phyloP scores from a whole-genome alignment of 768 basidiomycete species.

The Lepiota venenata region DNA sequence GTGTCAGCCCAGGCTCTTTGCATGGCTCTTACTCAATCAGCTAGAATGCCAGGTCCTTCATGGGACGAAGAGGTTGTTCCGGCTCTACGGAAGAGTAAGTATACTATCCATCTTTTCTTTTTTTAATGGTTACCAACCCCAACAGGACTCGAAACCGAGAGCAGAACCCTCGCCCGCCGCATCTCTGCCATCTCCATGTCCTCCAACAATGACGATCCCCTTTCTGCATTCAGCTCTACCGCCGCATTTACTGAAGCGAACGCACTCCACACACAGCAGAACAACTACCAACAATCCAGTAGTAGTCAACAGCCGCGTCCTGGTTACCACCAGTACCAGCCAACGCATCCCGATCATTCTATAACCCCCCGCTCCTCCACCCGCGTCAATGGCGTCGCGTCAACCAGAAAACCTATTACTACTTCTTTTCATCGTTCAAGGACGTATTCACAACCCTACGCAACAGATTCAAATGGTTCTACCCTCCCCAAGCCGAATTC shows the following conservation, averaged over 20 bases:
- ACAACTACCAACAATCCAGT: slow-evolving; percentile 13
- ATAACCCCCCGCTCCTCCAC: slow-evolving; percentile 19
- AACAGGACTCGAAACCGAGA: slow-evolving; percentile 78
- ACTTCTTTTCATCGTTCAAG: slow-evolving; percentile 47
- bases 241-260: slow-evolving; percentile 7
- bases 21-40: slow-evolving; percentile 44
- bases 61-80: slow-evolving; percentile 88
- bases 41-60: slow-evolving; percentile 42
- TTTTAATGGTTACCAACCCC: slow-evolving; percentile 12
- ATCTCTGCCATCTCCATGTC: slow-evolving; percentile 72
- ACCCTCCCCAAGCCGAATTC: slow-evolving; percentile 15
- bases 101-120: slow-evolving; percentile 3
- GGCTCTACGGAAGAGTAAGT: slow-evolving; percentile 72
- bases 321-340: slow-evolving; percentile 14
- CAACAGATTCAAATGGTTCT: slow-evolving; percentile 33
- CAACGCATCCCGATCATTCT: slow-evolving; percentile 14
- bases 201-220: slow-evolving; percentile 38
- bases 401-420: slow-evolving; percentile 27
- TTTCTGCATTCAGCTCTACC: slow-evolving; percentile 15
- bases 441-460: slow-evolving; percentile 63
- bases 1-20: not conserved
- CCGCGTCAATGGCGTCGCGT: slow-evolving; percentile 28
- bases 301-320: slow-evolving; percentile 13
- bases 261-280: slow-evolving; percentile 6
- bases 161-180: slow-evolving; percentile 70